Evolutionary conservation across 2,329 filamentous ascomycete genomes (phyloP), one percentile per base, ranked within the genome.

Genomic region (Purpureocillium lavendulum): DNA sequence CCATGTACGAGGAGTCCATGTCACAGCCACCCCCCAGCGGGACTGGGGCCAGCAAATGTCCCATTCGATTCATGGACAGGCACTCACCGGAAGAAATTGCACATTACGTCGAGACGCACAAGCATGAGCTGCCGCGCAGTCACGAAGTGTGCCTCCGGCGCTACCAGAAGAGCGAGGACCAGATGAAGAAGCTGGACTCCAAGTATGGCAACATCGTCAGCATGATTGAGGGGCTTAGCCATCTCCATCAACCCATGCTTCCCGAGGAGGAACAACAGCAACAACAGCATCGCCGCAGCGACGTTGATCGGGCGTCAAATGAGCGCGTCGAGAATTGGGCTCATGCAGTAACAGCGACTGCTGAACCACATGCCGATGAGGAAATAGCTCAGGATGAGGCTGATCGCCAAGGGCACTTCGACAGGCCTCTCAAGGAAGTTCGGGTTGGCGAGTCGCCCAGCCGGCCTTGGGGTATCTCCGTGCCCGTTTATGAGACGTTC

Each of bases 71-170:
- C 64, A 70, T 96, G 56, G 84, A 96, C 60, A 83, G 94, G 59
- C 89, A 95, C 56, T 88, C 87, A 2, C 87, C 90, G 2, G 87
- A 95, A 65, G 89, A 96, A 57, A 82, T 97, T 45, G 90, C 90
- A 12, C 79, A 84, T 54, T 97, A 95, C 59, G 87, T 97, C 54
- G 87, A 96, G 59, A 88, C 82, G 38, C 89, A 96, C 66, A 96
- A 96, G 60, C 89, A 97, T 62, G 85, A 95, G 60, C 76, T 97
- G 39, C 90, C 90, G 9, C 79, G 90, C 51, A 96, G 88, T 58
- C 90, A 97, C 62, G 87, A 94, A 57, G 77, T 96, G 33, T 97
- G 90, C 60, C 80, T 97, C 44, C 82, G 85, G 54, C 78, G 89
- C 41, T 95, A 95, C 57, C 87, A 94, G 62, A 83, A 79, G 60